Percentiles rank a stretch among this genome's conserved stretches.
These are phyloP conservation scores for Rhodotorula sp. DNA, from an alignment of 1,284 basidiomycete species.

Conservation along the genomic window DNA sequence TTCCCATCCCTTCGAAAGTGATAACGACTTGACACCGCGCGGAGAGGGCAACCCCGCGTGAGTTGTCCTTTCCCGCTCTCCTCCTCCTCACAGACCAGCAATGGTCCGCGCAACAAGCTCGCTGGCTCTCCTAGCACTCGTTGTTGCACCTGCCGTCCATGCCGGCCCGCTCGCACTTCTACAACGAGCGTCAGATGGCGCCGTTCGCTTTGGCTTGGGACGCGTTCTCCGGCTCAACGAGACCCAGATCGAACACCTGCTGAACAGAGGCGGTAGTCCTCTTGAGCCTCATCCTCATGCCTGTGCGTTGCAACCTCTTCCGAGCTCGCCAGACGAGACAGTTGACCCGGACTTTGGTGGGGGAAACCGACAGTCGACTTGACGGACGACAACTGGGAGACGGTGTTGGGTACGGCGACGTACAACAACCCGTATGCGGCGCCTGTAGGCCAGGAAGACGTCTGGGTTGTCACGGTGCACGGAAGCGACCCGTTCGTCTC, in stretches of 20 bases:
- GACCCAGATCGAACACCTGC: conserved; percentile 23
- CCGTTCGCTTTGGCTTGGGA: conserved; percentile 10
- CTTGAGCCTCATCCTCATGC: conserved; percentile 27
- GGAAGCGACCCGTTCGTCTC: conserved; percentile 32
- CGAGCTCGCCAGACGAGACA: not conserved
- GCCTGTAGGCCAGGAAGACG: conserved; percentile 16
- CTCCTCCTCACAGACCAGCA: not conserved
- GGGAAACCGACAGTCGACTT: conserved; percentile 28
- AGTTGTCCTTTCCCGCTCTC: not conserved
- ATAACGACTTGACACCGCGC: not conserved
- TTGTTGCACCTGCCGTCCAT: not conserved
- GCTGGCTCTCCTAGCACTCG: conserved; percentile 6
- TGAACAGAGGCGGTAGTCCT: not conserved
- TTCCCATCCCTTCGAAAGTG: not conserved
- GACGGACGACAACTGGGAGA: conserved; percentile 35
- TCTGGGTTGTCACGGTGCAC: conserved; percentile 36
- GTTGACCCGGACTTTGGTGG: not conserved
- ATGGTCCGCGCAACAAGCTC: conserved; percentile 9
- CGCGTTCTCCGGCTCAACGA: conserved; percentile 32
- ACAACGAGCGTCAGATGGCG: not conserved
- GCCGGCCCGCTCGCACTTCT: conserved; percentile 16
- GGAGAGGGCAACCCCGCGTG: not conserved
- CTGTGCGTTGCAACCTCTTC: conserved; percentile 2
- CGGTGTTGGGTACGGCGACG: conserved; percentile 24
- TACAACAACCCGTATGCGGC: conserved; percentile 22